Evolutionary conservation across 108 stramenopile species (phyloP).

Genomic region (Cylindrotheca closterium): DNA sequence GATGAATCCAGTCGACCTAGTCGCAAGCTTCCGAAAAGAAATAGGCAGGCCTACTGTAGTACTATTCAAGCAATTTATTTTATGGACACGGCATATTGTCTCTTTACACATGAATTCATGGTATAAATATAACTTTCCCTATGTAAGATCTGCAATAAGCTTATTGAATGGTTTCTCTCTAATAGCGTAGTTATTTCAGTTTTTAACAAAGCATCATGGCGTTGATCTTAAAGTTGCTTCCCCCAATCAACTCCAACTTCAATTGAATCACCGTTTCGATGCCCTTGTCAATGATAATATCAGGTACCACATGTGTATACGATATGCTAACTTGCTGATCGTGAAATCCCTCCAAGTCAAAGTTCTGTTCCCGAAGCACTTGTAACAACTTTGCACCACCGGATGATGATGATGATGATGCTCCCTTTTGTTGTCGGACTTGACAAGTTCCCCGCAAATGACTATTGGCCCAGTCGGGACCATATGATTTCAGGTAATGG

Average conservation of each 20-base stretch:
- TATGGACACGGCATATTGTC: too few species aligned
- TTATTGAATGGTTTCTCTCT: too few species aligned
- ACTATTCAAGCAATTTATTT: too few species aligned
- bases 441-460: slow-evolving; percentile 34
- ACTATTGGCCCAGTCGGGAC: slow-evolving; percentile 52
- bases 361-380: slow-evolving; percentile 6
- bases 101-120: too few species aligned
- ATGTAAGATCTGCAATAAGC: too few species aligned
- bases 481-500: slow-evolving; percentile 65
- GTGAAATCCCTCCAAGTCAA: slow-evolving; percentile 25
- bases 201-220: slow-evolving; percentile 51
- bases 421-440: slow-evolving; percentile 6
- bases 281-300: neutral
- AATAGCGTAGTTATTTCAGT: neutral
- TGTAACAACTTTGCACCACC: slow-evolving; percentile 15
- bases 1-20: too few species aligned
- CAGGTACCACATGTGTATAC: slow-evolving; percentile 3
- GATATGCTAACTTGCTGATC: slow-evolving; percentile 21
- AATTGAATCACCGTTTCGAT: slow-evolving; percentile 38
- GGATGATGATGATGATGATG: too few species aligned
- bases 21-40: too few species aligned
- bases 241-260: slow-evolving; percentile 27
- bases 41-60: too few species aligned
- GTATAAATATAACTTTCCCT: too few species aligned
- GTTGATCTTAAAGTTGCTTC: slow-evolving; percentile 58